Evolutionary conservation across 1,284 basidiomycete genomes (phyloP).

Genomic region (Quambalaria eucalypti): DNA sequence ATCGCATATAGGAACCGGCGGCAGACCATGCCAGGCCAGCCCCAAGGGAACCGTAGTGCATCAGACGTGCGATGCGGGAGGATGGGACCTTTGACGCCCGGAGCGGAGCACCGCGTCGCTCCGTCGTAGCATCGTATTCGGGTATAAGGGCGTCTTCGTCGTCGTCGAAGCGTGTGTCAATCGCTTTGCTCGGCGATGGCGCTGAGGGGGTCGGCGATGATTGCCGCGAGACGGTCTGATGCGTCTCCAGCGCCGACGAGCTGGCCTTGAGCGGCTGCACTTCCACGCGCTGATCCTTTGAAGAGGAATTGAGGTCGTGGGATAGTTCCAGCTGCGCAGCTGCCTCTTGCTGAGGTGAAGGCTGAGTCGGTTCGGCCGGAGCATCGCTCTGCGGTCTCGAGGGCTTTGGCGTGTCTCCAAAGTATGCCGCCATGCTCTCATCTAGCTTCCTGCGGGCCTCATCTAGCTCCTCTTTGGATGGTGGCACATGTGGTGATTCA

Average conservation of each 20-base stretch:
- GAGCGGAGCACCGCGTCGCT: conserved; percentile 24
- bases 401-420: conserved; percentile 2
- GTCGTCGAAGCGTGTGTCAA: too few species aligned
- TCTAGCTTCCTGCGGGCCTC: conserved; percentile 6
- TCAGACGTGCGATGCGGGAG: conserved; percentile 39
- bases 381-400: neutral
- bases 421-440: conserved; percentile 6
- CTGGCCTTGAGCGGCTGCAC: neutral
- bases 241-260: neutral
- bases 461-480: neutral
- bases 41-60: conserved; percentile 43
- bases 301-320: neutral
- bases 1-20: conserved; percentile 23
- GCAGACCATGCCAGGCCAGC: conserved; percentile 43
- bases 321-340: neutral
- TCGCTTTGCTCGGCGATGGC: too few species aligned
- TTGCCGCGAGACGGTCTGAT: too few species aligned
- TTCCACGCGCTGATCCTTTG: neutral
- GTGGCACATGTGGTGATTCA: neutral
- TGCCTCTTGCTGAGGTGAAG: too few species aligned
- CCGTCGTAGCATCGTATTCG: conserved; percentile 34
- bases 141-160: neutral
- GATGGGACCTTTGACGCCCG: conserved; percentile 42
- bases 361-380: neutral
- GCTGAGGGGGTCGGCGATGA: neutral